Evolutionary conservation across 257 asterid species (phyloP).

Genomic region (Marsdenia floribunda): DNA sequence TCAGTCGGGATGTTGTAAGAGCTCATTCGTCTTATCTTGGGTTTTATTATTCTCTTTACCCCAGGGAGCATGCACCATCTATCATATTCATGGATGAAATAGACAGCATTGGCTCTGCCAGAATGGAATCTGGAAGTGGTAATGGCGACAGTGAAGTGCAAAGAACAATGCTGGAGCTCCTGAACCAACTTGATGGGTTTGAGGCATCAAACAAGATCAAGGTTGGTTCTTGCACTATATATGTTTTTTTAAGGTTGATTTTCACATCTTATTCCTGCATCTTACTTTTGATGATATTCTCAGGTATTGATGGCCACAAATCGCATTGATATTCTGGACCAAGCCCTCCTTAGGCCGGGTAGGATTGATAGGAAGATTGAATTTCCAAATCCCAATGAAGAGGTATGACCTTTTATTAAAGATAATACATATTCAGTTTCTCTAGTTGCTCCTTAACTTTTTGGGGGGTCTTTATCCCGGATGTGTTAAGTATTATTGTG

Average conservation of each 20-base stretch:
- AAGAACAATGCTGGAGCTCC: slow-evolving; percentile 88
- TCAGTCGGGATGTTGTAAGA: not conserved
- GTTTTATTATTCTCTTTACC: not conserved
- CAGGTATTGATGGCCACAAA: slow-evolving; percentile 96
- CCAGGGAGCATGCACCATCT: slow-evolving; percentile 88
- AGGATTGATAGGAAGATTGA: slow-evolving; percentile 88
- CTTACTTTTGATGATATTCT: not conserved
- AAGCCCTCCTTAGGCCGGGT: slow-evolving; percentile 88
- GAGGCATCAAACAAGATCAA: slow-evolving; percentile 89
- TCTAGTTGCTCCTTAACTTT: not conserved
- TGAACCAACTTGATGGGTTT: slow-evolving; percentile 93
- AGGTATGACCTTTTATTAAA: slow-evolving; percentile 26
- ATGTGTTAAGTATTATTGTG: not conserved
- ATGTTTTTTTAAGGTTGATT: not conserved
- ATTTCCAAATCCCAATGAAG: slow-evolving; percentile 93
- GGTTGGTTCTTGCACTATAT: slow-evolving; percentile 23
- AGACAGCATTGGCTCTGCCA: slow-evolving; percentile 86
- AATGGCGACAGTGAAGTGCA: slow-evolving; percentile 94
- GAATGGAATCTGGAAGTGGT: slow-evolving; percentile 93
- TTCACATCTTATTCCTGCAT: not conserved
- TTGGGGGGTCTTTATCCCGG: not conserved
- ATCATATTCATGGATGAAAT: slow-evolving; percentile 93
- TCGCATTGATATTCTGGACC: slow-evolving; percentile 84
- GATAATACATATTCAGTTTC: not conserved
- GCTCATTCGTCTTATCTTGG: not conserved